phyloP scores from a whole-genome alignment of 2,329 filamentous ascomycete species.

The Elsinoe australis region DNA sequence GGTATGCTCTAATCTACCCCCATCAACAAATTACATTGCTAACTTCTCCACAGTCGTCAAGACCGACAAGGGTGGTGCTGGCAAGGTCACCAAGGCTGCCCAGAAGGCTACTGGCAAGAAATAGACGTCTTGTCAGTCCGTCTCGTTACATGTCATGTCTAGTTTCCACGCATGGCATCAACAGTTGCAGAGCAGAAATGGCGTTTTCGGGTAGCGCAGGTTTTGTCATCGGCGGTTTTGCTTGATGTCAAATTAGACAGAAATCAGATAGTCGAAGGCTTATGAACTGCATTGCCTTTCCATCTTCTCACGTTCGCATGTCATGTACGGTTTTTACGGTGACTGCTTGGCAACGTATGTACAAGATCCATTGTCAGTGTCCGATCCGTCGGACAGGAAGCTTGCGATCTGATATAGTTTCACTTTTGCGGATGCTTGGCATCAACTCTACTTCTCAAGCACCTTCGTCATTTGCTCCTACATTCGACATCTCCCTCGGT shows the following conservation, averaged over 20 bases:
- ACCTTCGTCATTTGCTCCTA: too few relatives aligned
- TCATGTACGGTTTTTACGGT: too few relatives aligned
- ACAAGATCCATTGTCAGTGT: too few relatives aligned
- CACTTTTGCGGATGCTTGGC: too few relatives aligned
- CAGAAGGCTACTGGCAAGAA: conserved; percentile 33
- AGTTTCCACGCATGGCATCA: not conserved
- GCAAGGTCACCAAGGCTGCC: conserved; percentile 45
- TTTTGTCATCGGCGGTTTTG: conserved; percentile 1
- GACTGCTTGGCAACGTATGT: too few relatives aligned
- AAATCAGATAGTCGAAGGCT: conserved; percentile 9
- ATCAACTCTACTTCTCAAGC: too few relatives aligned
- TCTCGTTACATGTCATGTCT: conserved; percentile 4
- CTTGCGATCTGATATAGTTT: too few relatives aligned
- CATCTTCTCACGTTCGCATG: too few relatives aligned
- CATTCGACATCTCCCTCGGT: too few relatives aligned
- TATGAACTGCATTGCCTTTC: conserved; percentile 9
- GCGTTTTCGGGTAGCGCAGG: not conserved
- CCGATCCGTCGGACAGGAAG: too few relatives aligned
- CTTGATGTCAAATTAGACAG: conserved; percentile 8
- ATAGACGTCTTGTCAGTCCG: conserved; percentile 23
- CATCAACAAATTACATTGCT: not conserved
- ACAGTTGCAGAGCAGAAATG: conserved; percentile 5
- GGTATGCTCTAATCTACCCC: conserved; percentile 56
- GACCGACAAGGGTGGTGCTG: conserved; percentile 40
- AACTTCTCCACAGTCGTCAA: conserved; percentile 32